Percentiles rank a stretch among this genome's conserved stretches.
Conservation (phyloP, 1,284 basidiomycete genomes). For the Apiotrichum mycotoxinovorans region DNA sequence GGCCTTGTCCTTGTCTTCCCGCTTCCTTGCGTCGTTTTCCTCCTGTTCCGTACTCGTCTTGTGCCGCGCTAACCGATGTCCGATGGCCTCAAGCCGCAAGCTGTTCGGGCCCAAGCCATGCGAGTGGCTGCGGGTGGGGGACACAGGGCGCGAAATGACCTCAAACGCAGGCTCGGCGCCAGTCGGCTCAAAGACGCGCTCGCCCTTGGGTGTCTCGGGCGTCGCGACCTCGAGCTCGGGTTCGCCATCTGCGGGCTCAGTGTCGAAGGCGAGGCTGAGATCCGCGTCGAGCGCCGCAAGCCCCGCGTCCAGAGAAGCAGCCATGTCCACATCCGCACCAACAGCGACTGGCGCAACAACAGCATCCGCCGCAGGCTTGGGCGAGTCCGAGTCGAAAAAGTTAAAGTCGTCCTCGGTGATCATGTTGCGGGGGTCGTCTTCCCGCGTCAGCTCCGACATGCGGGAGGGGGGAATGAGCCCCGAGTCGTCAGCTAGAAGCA, state of each 20-base stretch:
- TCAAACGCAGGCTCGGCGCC: constrained; percentile 4
- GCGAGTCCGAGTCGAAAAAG: constrained; percentile 48
- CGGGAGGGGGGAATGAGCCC: constrained; percentile 1
- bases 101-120: not conserved
- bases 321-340: too few species aligned
- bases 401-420: constrained; percentile 48
- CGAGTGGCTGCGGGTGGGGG: not conserved
- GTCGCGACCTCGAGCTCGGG: constrained; percentile 2
- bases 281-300: too few species aligned
- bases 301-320: too few species aligned
- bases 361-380: constrained; percentile 2
- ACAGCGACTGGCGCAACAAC: too few species aligned
- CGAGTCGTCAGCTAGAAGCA: not conserved
- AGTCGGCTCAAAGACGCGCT: constrained; percentile 1
- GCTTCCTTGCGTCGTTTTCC: not conserved
- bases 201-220: constrained; percentile 4
- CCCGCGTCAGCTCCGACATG: not conserved
- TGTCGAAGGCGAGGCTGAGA: too few species aligned
- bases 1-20: constrained; percentile 2
- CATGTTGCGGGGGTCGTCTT: constrained; percentile 2
- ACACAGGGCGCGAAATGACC: constrained; percentile 3
- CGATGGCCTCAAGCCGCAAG: not conserved
- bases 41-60: not conserved
- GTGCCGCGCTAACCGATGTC: not conserved
- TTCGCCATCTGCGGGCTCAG: not conserved